Evolutionary conservation across 192 early-diverging fungal genomes (phyloP).

Genomic region (Umbelopsis isabellina): DNA sequence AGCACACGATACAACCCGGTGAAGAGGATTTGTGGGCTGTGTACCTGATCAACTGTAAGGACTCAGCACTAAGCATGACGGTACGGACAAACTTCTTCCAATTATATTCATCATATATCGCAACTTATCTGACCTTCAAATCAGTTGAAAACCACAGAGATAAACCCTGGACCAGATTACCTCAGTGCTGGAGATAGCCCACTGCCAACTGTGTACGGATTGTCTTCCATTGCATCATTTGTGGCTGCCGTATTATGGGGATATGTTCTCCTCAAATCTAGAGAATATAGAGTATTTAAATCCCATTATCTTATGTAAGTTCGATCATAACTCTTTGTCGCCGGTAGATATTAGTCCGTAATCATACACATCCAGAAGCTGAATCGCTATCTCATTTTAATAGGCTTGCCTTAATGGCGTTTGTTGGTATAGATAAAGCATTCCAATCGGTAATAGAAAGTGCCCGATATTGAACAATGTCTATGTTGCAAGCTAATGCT

Average conservation of each 20-base stretch:
- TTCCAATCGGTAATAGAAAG: slow-evolving; percentile 48
- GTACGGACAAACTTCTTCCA: slow-evolving; percentile 26
- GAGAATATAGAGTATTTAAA: slow-evolving; percentile 50
- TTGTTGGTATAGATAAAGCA: slow-evolving; percentile 55
- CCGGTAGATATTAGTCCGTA: neutral
- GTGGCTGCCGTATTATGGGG: slow-evolving; percentile 40
- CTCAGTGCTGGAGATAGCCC: slow-evolving; percentile 59
- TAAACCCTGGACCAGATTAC: slow-evolving; percentile 53
- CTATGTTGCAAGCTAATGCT: neutral
- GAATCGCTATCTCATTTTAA: neutral
- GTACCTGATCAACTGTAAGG: slow-evolving; percentile 51
- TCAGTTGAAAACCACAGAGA: slow-evolving; percentile 46
- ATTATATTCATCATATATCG: neutral
- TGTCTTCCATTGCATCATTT: slow-evolving; percentile 41
- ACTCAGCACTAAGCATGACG: slow-evolving; percentile 39
- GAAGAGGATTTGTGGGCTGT: slow-evolving; percentile 53
- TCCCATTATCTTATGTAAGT: slow-evolving; percentile 57
- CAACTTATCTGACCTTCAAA: neutral
- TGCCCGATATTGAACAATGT: too few species aligned
- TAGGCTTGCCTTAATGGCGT: slow-evolving; percentile 47
- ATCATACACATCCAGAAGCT: neutral
- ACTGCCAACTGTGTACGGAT: slow-evolving; percentile 49
- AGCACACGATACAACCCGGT: slow-evolving; percentile 25
- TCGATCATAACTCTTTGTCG: neutral
- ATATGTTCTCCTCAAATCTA: slow-evolving; percentile 29